Conservation (phyloP, 768 basidiomycete species). For the Agrocybe chaxingu region DNA sequence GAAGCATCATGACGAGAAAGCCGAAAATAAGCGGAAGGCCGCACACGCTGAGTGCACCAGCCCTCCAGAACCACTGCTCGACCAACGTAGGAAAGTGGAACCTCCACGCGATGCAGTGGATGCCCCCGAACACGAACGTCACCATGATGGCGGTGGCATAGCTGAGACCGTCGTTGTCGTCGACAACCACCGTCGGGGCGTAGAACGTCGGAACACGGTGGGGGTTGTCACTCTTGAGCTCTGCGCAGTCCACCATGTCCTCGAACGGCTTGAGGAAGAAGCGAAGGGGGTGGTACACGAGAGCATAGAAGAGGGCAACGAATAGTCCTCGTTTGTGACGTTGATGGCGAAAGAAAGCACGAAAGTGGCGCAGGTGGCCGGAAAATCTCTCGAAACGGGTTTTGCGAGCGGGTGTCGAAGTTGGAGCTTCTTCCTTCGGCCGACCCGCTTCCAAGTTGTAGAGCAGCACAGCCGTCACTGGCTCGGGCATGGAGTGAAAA, state of each 20-base stretch:
- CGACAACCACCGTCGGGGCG: neutral
- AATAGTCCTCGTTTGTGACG: too few species aligned
- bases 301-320: neutral
- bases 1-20: neutral
- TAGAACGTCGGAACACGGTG: neutral
- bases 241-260: neutral
- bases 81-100: conserved; percentile 9
- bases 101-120: conserved; percentile 15
- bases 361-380: too few species aligned
- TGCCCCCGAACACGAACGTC: conserved; percentile 13
- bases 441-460: too few species aligned
- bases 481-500: too few species aligned
- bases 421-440: too few species aligned
- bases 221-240: neutral
- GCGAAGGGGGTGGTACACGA: neutral
- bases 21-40: neutral
- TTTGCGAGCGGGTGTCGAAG: neutral
- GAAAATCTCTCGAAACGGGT: too few species aligned
- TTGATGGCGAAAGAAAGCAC: too few species aligned
- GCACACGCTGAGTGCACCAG: too few species aligned
- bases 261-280: conserved; percentile 1
- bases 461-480: too few species aligned
- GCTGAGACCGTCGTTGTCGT: neutral
- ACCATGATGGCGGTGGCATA: conserved; percentile 1
- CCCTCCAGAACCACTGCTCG: conserved; percentile 2